phyloP scores from a whole-genome alignment of 139 green algal genomes.

The Coelastrella sp. region DNA sequence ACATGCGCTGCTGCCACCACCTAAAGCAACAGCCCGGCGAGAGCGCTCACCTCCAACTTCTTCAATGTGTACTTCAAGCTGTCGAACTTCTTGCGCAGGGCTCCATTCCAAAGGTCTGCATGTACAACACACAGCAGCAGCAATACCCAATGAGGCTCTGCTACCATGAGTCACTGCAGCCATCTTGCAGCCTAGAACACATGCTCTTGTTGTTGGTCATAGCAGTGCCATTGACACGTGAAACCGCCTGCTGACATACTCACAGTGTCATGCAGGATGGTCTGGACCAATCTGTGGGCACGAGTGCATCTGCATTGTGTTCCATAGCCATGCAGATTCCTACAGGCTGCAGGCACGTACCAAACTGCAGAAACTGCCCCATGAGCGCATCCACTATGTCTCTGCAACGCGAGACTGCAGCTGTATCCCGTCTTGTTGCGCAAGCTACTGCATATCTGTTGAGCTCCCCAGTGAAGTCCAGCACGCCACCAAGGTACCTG shows the following conservation, averaged over 20 bases:
- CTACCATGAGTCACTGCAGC: too few species aligned
- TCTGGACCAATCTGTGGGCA: too few species aligned
- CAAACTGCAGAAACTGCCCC: slow-evolving; percentile 72
- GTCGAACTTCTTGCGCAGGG: slow-evolving; percentile 86
- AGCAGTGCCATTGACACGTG: too few species aligned
- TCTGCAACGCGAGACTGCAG: slow-evolving; percentile 66
- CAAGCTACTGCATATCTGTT: slow-evolving; percentile 74
- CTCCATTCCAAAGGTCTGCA: slow-evolving; percentile 80
- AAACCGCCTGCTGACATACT: too few species aligned
- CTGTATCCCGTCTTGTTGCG: slow-evolving; percentile 75
- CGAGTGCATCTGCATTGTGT: too few species aligned
- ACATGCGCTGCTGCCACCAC: too few species aligned
- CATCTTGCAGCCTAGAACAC: too few species aligned
- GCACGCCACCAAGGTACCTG: slow-evolving; percentile 74
- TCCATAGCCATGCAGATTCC: background rate
- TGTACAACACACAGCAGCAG: background rate
- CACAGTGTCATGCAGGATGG: too few species aligned
- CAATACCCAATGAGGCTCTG: background rate
- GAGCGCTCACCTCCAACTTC: slow-evolving; percentile 74
- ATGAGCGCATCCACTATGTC: slow-evolving; percentile 82
- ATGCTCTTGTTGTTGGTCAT: too few species aligned
- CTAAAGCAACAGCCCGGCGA: too few species aligned
- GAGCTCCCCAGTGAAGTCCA: slow-evolving; percentile 91
- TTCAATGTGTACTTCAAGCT: slow-evolving; percentile 86
- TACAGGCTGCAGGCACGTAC: background rate